These are phyloP conservation scores for Neurospora sp. DNA, from an alignment of 495 filamentous ascomycete genomes.

Conservation along the genomic window DNA sequence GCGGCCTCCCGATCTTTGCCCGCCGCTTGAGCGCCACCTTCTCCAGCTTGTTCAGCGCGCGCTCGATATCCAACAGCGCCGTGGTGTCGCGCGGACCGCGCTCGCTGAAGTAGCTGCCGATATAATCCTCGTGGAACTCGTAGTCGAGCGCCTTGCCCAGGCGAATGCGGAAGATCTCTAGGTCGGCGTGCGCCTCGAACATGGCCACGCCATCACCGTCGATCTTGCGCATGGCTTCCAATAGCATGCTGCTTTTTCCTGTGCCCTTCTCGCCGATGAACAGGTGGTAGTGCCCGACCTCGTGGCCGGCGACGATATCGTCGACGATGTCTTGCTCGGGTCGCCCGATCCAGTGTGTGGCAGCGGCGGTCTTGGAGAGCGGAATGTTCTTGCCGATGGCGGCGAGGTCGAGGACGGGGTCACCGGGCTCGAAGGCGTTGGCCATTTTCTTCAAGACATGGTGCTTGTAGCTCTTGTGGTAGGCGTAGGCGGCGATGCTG, in stretches of 20 bases:
- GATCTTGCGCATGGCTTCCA: slow-evolving; percentile 87
- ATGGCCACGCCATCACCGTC: slow-evolving; percentile 79
- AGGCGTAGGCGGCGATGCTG: slow-evolving; percentile 68
- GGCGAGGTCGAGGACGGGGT: slow-evolving; percentile 83
- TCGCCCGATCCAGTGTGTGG: slow-evolving; percentile 73
- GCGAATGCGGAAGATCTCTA: slow-evolving; percentile 87
- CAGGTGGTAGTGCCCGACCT: slow-evolving; percentile 75
- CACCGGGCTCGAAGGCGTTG: slow-evolving; percentile 84
- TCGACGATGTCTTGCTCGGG: slow-evolving; percentile 76
- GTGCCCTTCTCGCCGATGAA: slow-evolving; percentile 96
- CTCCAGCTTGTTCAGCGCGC: slow-evolving; percentile 94
- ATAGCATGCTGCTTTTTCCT: slow-evolving; percentile 89
- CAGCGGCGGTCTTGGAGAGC: slow-evolving; percentile 35
- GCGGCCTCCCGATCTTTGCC: slow-evolving; percentile 47
- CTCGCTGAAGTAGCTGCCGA: slow-evolving; percentile 89
- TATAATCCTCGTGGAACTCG: slow-evolving; percentile 85
- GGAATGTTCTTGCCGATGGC: slow-evolving; percentile 52
- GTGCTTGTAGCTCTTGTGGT: slow-evolving; percentile 85
- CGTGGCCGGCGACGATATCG: slow-evolving; percentile 58
- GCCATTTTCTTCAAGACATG: slow-evolving; percentile 82
- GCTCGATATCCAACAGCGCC: slow-evolving; percentile 85
- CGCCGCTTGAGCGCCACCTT: slow-evolving; percentile 75
- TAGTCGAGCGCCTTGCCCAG: slow-evolving; percentile 90
- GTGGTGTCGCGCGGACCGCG: slow-evolving; percentile 85
- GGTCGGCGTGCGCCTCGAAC: slow-evolving; percentile 91